Evolutionary conservation across 192 early-diverging fungal genomes (phyloP).

Genomic region (Backusella tuberculispora): DNA sequence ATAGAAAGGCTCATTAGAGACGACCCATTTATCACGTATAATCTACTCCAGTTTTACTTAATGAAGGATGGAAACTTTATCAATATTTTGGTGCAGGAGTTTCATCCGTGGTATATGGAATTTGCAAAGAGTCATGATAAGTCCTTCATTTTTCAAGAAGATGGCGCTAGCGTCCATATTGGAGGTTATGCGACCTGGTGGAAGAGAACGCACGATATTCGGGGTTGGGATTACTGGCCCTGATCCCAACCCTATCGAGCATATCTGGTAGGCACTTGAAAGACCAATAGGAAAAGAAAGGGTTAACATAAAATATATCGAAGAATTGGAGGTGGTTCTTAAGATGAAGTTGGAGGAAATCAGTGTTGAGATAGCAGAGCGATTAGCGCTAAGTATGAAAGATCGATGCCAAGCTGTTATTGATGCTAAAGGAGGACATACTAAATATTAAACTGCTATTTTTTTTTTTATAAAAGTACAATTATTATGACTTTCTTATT

Average conservation of each 20-base stretch:
- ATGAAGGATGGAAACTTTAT: too few relatives aligned
- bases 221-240: conserved; percentile 18
- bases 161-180: background rate
- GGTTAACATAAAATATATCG: background rate
- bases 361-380: too few relatives aligned
- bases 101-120: background rate
- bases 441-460: too few relatives aligned
- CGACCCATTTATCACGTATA: too few relatives aligned
- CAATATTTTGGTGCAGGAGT: background rate
- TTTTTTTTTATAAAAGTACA: too few relatives aligned
- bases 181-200: background rate
- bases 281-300: background rate
- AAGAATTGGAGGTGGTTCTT: background rate
- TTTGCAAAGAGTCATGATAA: background rate
- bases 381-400: background rate
- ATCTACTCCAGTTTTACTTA: too few relatives aligned
- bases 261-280: conserved; percentile 18
- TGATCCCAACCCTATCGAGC: conserved; percentile 27
- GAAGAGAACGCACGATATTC: background rate
- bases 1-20: too few relatives aligned
- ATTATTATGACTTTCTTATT: too few relatives aligned
- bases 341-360: background rate
- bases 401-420: background rate
- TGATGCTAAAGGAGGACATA: background rate
- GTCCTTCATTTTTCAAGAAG: conserved; percentile 5